Percentiles rank a stretch among this genome's conserved stretches.
Conservation (phyloP, 805 yeast genomes). For the Komagataella pseudopastoris region DNA sequence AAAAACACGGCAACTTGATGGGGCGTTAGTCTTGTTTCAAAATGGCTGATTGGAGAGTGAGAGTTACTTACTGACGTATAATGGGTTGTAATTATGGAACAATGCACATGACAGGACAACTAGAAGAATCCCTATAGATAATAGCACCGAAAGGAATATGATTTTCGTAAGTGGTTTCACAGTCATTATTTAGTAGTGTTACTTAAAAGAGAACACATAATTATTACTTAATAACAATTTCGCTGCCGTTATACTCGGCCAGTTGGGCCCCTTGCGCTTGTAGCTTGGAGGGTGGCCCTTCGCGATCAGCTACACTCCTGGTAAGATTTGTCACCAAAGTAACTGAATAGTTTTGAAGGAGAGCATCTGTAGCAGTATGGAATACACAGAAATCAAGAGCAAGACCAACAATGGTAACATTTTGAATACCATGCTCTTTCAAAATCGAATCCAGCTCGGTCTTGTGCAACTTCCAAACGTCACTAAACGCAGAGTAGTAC, state of each 20-base stretch:
- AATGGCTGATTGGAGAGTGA: constrained; percentile 1
- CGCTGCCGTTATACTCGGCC: background rate
- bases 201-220: background rate
- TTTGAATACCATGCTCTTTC: constrained; percentile 29
- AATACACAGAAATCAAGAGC: constrained; percentile 84
- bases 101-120: constrained; percentile 82
- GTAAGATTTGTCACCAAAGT: background rate
- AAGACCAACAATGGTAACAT: constrained; percentile 65
- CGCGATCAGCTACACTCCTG: background rate
- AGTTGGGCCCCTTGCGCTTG: background rate
- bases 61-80: constrained; percentile 42
- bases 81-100: constrained; percentile 82
- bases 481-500: constrained; percentile 79
- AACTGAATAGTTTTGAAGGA: background rate
- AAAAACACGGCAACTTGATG: constrained; percentile 16
- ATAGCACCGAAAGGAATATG: constrained; percentile 56
- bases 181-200: constrained; percentile 2
- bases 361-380: constrained; percentile 52
- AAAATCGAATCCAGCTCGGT: constrained; percentile 51
- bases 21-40: background rate
- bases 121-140: constrained; percentile 81
- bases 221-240: too few relatives aligned
- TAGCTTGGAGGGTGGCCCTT: background rate
- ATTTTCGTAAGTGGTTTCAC: constrained; percentile 58
- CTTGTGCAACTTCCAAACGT: constrained; percentile 57